Conservation (phyloP, 768 basidiomycete species). For the Leccinum arenicola region DNA sequence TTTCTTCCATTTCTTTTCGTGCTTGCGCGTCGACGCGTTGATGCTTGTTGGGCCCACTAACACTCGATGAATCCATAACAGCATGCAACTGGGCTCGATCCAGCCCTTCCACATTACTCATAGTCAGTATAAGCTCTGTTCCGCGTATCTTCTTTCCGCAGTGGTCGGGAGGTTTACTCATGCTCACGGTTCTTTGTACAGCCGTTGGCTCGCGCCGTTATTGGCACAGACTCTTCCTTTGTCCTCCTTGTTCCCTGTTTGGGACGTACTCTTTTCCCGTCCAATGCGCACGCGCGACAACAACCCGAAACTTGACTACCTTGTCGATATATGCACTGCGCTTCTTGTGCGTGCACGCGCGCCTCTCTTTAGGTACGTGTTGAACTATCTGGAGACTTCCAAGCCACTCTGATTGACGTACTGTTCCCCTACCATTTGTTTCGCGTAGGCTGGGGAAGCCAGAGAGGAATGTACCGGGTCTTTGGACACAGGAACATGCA, state of each 20-base stretch:
- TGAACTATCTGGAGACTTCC: not conserved
- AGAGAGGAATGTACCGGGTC: conserved; percentile 39
- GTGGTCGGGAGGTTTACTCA: not conserved
- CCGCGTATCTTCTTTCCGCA: not conserved
- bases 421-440: not conserved
- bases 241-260: conserved; percentile 53
- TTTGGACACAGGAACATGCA: conserved; percentile 52
- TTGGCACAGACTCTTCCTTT: conserved; percentile 73
- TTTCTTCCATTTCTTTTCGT: not conserved
- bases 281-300: conserved; percentile 48
- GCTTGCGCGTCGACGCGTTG: not conserved
- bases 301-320: conserved; percentile 62
- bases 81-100: conserved; percentile 66
- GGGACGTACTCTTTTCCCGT: conserved; percentile 71
- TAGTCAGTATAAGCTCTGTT: conserved; percentile 47
- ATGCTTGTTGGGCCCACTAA: not conserved
- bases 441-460: conserved; percentile 51
- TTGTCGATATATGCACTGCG: conserved; percentile 68
- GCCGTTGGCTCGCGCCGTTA: conserved; percentile 73
- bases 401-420: not conserved
- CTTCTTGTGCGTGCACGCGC: conserved; percentile 61
- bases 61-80: conserved; percentile 22
- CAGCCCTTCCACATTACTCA: conserved; percentile 73
- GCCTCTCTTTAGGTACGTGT: conserved; percentile 51
- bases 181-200: conserved; percentile 24